Evolutionary conservation across 495 filamentous ascomycete species (phyloP), one percentile per base, ranked within the genome.

Genomic region (Echria macrotheca): DNA sequence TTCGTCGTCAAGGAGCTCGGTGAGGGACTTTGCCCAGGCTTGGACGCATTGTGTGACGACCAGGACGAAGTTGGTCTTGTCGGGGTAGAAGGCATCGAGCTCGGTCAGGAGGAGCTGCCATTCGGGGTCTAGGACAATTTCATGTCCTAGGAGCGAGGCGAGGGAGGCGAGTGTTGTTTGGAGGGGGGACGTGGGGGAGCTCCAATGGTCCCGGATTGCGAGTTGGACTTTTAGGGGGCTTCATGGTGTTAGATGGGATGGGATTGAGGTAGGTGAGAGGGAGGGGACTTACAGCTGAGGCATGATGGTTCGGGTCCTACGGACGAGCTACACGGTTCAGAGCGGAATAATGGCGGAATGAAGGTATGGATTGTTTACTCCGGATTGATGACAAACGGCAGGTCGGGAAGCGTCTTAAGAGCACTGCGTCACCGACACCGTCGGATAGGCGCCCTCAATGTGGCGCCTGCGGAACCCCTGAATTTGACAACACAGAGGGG

Each of bases 191-290:
- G 66, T 53, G 3, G 26, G 17, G 2, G 53, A 57, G 47, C 50
- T 50, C 68, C 66, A 70, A 38, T 63, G 47, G 43, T 70, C 65
- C 14, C 68, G 61, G 54, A 72, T 66, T 17, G 49, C 65, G 24
- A 67, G 11, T 33, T 60, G 56, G 21, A 63, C 55, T 39, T 64
- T 61, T 46, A 70, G 57, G 3, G 69, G 63, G 32, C 65, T 72
- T 33, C n/a, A 25, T n/a, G 1, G 7, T 32, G 26, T 40, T 25
- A 47, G 35, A 1, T 10, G 15, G 4, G n/a, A 3, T 31, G 17
- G n/a, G 33, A 45, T 33, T 6, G 18, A 18, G 7, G 19, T 22
- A 2, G 5, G 11, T 12, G 18, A 2, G 44, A 3, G 18, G 35
- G 21, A 21, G 25, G 4, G 33, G 9, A 10, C 46, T 39, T 54